phyloP scores from a whole-genome alignment of 352 stramenopile species.

The Globisporangium parvum region DNA sequence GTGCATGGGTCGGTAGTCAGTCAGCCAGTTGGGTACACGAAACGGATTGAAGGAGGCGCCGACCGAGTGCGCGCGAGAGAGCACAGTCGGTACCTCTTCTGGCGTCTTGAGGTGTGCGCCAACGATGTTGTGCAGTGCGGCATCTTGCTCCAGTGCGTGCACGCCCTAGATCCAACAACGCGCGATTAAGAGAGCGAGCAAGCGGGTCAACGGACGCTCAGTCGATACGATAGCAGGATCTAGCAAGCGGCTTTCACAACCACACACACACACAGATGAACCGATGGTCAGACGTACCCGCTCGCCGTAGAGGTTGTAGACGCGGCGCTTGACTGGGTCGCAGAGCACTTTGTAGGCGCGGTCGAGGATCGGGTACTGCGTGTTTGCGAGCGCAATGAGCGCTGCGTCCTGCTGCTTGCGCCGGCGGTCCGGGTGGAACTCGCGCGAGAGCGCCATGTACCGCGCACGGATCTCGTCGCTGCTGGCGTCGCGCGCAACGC shows the following conservation, averaged over 20 bases:
- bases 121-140: constrained; percentile 23
- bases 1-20: not conserved
- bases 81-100: constrained; percentile 22
- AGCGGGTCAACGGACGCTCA: not conserved
- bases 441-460: constrained; percentile 69
- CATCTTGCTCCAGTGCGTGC: constrained; percentile 58
- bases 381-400: constrained; percentile 60
- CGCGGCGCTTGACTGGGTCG: constrained; percentile 53
- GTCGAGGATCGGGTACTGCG: constrained; percentile 75
- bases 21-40: not conserved
- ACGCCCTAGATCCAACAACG: constrained; percentile 25
- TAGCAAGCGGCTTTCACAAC: not conserved
- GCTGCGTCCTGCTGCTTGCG: constrained; percentile 34
- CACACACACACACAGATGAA: constrained; percentile 13
- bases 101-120: constrained; percentile 39
- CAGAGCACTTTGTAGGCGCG: constrained; percentile 78
- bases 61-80: too few species aligned
- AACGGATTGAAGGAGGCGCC: not conserved
- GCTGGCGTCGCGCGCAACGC: constrained; percentile 46
- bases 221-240: constrained; percentile 1
- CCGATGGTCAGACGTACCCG: constrained; percentile 18
- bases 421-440: constrained; percentile 81
- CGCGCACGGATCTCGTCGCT: constrained; percentile 58
- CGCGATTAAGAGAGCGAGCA: constrained; percentile 1
- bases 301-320: constrained; percentile 79